phyloP scores from a whole-genome alignment of 1,139 yeast species.

The Taiozyma sp. region DNA sequence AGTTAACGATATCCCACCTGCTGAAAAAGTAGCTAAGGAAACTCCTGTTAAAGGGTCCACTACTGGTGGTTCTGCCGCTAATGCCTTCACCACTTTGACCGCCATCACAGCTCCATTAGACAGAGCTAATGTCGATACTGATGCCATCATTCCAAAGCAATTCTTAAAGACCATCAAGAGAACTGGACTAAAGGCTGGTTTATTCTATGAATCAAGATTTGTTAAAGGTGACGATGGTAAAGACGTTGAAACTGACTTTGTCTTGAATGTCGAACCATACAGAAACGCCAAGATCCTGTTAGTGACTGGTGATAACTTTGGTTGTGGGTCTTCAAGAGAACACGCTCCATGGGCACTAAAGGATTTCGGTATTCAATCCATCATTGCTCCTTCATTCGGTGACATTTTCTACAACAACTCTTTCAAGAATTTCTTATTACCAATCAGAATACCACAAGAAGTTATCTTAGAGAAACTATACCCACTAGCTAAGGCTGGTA shows the following conservation, averaged over 20 bases:
- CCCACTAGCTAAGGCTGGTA: conserved; percentile 76
- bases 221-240: conserved; percentile 66
- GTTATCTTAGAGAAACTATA: conserved; percentile 64
- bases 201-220: conserved; percentile 87
- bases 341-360: conserved; percentile 99
- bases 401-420: conserved; percentile 97
- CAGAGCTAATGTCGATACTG: conserved; percentile 95
- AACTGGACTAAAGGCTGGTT: conserved; percentile 85
- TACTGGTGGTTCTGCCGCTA: conserved; percentile 36
- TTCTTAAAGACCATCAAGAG: conserved; percentile 95
- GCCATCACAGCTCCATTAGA: conserved; percentile 93
- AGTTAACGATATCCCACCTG: conserved; percentile 54
- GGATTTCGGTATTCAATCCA: conserved; percentile 93
- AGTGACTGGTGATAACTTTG: conserved; percentile 95
- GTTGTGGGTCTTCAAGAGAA: conserved; percentile 98
- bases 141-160: conserved; percentile 97
- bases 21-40: conserved; percentile 33
- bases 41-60: conserved; percentile 29
- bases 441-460: conserved; percentile 81
- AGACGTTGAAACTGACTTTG: conserved; percentile 81
- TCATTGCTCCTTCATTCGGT: conserved; percentile 97
- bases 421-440: conserved; percentile 89
- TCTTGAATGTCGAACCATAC: conserved; percentile 81
- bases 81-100: conserved; percentile 67
- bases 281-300: conserved; percentile 75